Conservation (phyloP, 2,329 filamentous ascomycete genomes). For the Bretziella fagacearum region DNA sequence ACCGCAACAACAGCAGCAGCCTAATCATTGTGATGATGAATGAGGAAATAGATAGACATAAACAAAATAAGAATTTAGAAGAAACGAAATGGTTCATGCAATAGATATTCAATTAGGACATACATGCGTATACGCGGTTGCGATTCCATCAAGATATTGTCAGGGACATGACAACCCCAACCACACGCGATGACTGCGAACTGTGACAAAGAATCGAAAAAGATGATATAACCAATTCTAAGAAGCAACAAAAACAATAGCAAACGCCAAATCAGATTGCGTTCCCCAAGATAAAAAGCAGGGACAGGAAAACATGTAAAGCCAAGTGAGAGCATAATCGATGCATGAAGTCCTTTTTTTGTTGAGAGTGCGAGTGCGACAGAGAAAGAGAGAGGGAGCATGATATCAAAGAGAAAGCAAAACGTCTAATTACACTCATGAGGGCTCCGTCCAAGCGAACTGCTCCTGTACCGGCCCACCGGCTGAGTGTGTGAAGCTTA, state of each 20-base stretch:
- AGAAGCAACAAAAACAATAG: too few species aligned
- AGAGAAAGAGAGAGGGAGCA: not conserved
- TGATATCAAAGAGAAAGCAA: not conserved
- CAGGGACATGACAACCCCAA: too few species aligned
- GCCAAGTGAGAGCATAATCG: too few species aligned
- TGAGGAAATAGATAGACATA: conserved; percentile 10
- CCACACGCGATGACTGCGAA: too few species aligned
- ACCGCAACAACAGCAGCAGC: conserved; percentile 5
- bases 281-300: too few species aligned
- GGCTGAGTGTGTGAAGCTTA: conserved; percentile 59
- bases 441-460: conserved; percentile 88
- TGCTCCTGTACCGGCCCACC: conserved; percentile 66
- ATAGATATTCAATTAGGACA: not conserved
- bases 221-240: too few species aligned
- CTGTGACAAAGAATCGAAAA: too few species aligned
- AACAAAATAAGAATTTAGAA: not conserved
- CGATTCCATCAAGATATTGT: too few species aligned
- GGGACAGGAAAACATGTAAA: too few species aligned
- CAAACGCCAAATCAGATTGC: too few species aligned
- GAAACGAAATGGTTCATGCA: not conserved
- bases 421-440: conserved; percentile 15
- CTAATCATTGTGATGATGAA: not conserved
- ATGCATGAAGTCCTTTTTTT: too few species aligned
- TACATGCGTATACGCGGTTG: not conserved
- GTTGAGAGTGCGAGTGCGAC: too few species aligned